Evolutionary conservation across 345 rosid species (phyloP).

Genomic region (Syzygium jambos): DNA sequence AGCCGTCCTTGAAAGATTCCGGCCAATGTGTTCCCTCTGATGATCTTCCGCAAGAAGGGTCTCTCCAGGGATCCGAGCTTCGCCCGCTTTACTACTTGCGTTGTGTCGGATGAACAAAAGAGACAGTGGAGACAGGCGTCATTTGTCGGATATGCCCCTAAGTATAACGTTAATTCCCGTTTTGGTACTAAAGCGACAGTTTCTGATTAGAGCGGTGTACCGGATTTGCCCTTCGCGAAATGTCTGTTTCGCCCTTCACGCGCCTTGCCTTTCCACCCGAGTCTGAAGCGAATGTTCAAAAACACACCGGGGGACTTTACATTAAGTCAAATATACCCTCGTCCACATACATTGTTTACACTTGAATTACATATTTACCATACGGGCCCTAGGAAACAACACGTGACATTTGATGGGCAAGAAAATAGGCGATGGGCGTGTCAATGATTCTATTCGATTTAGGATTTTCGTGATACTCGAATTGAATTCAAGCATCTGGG

Average conservation of each 20-base stretch:
- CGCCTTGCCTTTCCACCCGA: not conserved
- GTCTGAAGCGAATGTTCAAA: not conserved
- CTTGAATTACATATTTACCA: not conserved
- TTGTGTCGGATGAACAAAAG: not conserved
- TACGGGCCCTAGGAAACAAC: not conserved
- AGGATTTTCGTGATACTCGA: no score
- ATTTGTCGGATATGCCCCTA: not conserved
- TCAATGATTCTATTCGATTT: no score
- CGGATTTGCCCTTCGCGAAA: not conserved
- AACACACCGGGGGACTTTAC: not conserved
- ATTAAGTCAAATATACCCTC: no score
- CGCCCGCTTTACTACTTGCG: not conserved
- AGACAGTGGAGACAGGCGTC: not conserved
- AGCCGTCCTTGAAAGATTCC: not conserved
- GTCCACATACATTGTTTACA: not conserved
- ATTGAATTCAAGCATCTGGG: no score
- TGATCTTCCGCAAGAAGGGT: not conserved
- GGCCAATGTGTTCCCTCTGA: not conserved
- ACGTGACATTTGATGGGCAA: not conserved
- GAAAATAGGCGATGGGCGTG: no score
- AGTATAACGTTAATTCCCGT: not conserved
- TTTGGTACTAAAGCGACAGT: not conserved
- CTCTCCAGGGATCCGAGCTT: not conserved
- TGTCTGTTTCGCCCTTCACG: not conserved
- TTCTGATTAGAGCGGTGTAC: not conserved